Base-by-base conservation (phyloP, 805 yeast species). In the Scheffersomyces coipomensis region DNA sequence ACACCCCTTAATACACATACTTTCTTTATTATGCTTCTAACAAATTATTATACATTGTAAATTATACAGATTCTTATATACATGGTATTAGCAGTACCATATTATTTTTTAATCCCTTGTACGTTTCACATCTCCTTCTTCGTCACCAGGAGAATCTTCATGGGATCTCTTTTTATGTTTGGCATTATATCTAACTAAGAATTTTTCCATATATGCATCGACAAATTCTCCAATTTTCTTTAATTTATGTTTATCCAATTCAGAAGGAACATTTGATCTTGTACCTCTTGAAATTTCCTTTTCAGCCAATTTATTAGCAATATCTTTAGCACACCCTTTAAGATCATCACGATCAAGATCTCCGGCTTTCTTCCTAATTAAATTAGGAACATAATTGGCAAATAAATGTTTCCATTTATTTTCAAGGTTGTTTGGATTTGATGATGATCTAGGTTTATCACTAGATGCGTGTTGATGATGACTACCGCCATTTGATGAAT, bases 381-480 rank as follows among this genome's bases (percentile, higher is more conserved):
- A 60, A 52, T 89, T 88, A 8, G 97, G 97, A 9, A 91, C 85
- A 49, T 78, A 70, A 12, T 72, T 62, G 1, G 97, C 97, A 56
- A 91, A 79, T 23, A 68, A 47, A 29, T 54, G 57, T 5, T 62
- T 68, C 81, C 81, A 76, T 35, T 53, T 55, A 10, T 48, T 44
- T 26, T 63, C 70, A n/a, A 19, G 19, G 22, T 23, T 4, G 24
- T 15, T 19, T 16, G 30, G 12, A 5, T n/a, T 13, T 7, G 21
- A 9, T 18, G 22, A 17, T 4, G 31, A 4, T 10, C 31, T 30
- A 4, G 15, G 26, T 19, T 34, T 18, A n/a, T n/a, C 26, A 11
- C 12, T n/a, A 27, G 4, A 7, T 15, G 4, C 25, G 9, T 17
- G 40, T 23, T 21, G 31, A 21, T 30, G 34, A 38, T 19, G 34